phyloP scores from a whole-genome alignment of 1,139 yeast genomes.

The Debaryomycetaceae sp. region DNA sequence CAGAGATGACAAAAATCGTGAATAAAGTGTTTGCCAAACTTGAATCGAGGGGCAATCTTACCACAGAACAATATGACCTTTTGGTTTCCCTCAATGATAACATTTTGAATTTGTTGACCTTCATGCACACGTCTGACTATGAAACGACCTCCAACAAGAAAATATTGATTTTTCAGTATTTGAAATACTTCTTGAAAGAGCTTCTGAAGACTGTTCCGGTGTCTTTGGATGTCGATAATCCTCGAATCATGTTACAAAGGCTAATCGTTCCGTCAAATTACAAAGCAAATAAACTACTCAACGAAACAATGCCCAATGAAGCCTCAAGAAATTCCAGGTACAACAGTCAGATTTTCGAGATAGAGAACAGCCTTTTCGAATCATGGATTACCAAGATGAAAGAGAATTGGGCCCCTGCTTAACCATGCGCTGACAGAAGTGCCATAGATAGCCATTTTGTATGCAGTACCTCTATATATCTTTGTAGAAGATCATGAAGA shows the following conservation, averaged over 20 bases:
- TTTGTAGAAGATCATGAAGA: neutral
- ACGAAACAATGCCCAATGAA: neutral
- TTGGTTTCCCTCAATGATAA: constrained; percentile 31
- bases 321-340: neutral
- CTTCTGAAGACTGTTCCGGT: constrained; percentile 19
- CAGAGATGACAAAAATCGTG: constrained; percentile 31
- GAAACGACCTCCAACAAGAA: constrained; percentile 18
- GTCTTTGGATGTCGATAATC: constrained; percentile 9
- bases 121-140: constrained; percentile 17
- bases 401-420: constrained; percentile 1
- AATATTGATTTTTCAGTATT: constrained; percentile 35
- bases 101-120: constrained; percentile 24
- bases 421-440: neutral
- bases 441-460: neutral
- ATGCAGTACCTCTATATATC: neutral
- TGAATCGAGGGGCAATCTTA: constrained; percentile 29
- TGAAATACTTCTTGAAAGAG: constrained; percentile 41
- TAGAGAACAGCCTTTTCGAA: constrained; percentile 41
- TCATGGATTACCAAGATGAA: constrained; percentile 44
- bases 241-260: constrained; percentile 21
- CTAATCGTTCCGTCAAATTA: constrained; percentile 37
- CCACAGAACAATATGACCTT: constrained; percentile 35
- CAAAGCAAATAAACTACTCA: constrained; percentile 4
- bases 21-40: constrained; percentile 35
- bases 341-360: constrained; percentile 34